phyloP scores from a whole-genome alignment of 2,329 filamentous ascomycete species.

The Simplicillium sp. region DNA sequence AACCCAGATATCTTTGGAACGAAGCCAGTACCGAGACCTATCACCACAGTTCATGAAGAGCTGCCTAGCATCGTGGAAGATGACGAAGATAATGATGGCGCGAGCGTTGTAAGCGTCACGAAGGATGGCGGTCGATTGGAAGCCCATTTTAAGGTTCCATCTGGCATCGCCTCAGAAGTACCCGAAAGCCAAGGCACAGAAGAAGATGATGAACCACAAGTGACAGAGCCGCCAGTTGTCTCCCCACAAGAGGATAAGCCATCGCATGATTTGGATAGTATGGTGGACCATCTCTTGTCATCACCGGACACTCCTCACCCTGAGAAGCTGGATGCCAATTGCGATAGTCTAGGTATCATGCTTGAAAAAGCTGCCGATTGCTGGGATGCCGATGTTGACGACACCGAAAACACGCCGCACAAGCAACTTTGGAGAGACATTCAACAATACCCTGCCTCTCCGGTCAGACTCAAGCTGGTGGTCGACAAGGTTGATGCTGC shows the following conservation, averaged over 20 bases:
- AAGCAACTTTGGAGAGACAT: neutral
- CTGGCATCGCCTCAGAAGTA: neutral
- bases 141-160: neutral
- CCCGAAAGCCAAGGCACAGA: neutral
- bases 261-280: no score
- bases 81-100: neutral
- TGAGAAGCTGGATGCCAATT: no score
- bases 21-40: constrained; percentile 6
- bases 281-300: no score
- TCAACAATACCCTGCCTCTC: no score
- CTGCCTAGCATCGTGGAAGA: constrained; percentile 4
- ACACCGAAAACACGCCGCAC: neutral
- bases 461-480: constrained; percentile 19
- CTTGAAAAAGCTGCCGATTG: no score
- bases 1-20: constrained; percentile 24
- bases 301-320: no score
- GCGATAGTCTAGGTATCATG: no score
- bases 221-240: neutral
- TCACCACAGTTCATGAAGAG: neutral
- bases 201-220: neutral
- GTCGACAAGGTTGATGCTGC: neutral
- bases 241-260: neutral
- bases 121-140: neutral
- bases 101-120: neutral
- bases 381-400: neutral